phyloP scores from a whole-genome alignment of 2,329 filamentous ascomycete species.

The Beauveria bassiana region DNA sequence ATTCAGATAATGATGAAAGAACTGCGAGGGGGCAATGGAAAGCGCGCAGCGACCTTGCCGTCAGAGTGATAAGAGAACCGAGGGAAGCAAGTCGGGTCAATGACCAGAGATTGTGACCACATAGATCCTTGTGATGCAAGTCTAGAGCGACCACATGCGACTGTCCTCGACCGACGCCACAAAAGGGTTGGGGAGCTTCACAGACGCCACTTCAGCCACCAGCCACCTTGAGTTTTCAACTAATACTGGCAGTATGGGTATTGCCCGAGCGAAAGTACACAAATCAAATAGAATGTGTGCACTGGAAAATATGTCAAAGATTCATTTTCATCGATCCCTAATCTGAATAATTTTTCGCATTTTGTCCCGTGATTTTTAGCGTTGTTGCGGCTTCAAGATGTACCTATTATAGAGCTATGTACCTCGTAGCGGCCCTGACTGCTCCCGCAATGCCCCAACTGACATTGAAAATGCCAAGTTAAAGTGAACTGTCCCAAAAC shows the following conservation, averaged over 20 bases:
- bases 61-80: not conserved
- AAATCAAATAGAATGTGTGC: too few relatives aligned
- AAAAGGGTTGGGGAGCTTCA: not conserved
- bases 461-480: slow-evolving; percentile 25
- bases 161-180: not conserved
- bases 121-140: slow-evolving; percentile 8
- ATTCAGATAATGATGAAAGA: not conserved
- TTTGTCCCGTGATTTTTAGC: not conserved
- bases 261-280: too few relatives aligned
- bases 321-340: too few relatives aligned
- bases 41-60: not conserved
- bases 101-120: slow-evolving; percentile 10
- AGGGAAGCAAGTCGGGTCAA: not conserved
- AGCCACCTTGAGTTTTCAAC: not conserved
- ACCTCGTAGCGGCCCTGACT: too few relatives aligned
- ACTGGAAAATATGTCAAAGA: too few relatives aligned
- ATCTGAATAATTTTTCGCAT: too few relatives aligned
- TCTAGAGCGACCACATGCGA: slow-evolving; percentile 4
- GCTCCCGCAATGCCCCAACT: slow-evolving; percentile 24
- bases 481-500: slow-evolving; percentile 29
- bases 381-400: not conserved
- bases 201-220: too few relatives aligned
- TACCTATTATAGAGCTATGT: too few relatives aligned
- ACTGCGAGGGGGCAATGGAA: not conserved
- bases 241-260: not conserved